Base-by-base conservation (phyloP, 2,329 filamentous ascomycete species). In the Leptographium procerum region DNA sequence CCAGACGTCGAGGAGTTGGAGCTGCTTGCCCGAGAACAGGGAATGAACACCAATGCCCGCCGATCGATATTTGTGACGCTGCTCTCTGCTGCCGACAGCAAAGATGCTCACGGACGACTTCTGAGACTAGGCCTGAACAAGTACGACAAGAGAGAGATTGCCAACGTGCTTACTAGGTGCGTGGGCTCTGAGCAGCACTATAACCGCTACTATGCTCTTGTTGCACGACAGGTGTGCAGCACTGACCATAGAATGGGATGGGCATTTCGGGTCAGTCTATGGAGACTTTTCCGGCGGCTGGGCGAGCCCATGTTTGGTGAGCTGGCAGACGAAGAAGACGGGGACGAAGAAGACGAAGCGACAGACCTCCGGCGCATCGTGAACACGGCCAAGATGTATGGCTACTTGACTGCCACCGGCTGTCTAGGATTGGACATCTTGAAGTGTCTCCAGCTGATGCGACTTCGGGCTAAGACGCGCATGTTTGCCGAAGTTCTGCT, bases 31-130 rank as follows among this genome's bases (percentile, higher is more conserved):
- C 82, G 83, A 59, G 82, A 88, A 52, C 87, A 95, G 63, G 85
- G 89, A 24, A 90, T 96, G 82, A 94, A 90, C 68, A 95, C 90
- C 0, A 85, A 89, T 59, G 81, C 94, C 24, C 86, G 91, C 52
- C 84, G 89, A 57, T 89, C 90, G n/a, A 95, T 99, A 60, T 99
- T 99, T 70, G 82, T 95, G 36, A 86, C 91, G 5, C 85, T 99
- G 60, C 88, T 96, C 77, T 91, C 88, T 13, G 89, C 90, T 1
- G 82, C 81, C 11, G 90, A 96, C 68, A 89, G 82, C 69, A 85
- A 91, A 64, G 90, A 97, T 66, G 94, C 91, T 0, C 85, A 91
- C 65, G 74, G 85, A 11, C 87, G 91, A 22, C 77, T 96, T 9
- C 76, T 85, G 60, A 95, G 95, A 68, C 81, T 99, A 11, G 85